Evolutionary conservation across 1,139 yeast species (phyloP).

Genomic region (Yamadazyma epiphylla): DNA sequence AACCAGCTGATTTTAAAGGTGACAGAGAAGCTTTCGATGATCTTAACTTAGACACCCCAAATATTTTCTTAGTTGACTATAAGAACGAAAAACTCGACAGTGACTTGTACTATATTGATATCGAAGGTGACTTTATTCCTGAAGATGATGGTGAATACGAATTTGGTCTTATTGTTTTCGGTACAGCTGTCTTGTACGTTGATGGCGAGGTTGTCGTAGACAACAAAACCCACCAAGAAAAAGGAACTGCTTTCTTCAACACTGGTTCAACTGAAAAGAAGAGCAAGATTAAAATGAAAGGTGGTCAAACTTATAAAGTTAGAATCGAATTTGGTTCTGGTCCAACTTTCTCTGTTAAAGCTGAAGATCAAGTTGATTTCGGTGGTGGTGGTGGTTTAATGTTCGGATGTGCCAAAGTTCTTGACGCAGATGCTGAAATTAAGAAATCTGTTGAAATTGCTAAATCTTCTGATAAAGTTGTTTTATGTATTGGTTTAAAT

Average conservation of each 20-base stretch:
- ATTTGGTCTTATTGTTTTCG: constrained; percentile 46
- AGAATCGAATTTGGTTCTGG: constrained; percentile 50
- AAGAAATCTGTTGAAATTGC: constrained; percentile 20
- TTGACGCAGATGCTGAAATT: constrained; percentile 18
- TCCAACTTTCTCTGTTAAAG: constrained; percentile 26
- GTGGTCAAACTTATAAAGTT: constrained; percentile 38
- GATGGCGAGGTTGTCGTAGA: constrained; percentile 51
- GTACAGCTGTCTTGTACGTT: constrained; percentile 48
- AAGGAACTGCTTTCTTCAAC: constrained; percentile 42
- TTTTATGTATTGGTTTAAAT: constrained; percentile 35
- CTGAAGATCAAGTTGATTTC: constrained; percentile 8
- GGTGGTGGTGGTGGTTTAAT: constrained; percentile 23
- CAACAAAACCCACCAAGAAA: constrained; percentile 46
- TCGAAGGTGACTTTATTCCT: constrained; percentile 40
- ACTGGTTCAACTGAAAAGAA: constrained; percentile 46
- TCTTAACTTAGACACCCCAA: constrained; percentile 23
- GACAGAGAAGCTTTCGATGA: constrained; percentile 27
- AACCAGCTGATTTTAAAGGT: constrained; percentile 8
- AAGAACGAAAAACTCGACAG: constrained; percentile 17
- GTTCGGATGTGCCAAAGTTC: constrained; percentile 19
- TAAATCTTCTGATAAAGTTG: constrained; percentile 29
- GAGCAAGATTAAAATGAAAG: constrained; percentile 29
- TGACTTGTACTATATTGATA: constrained; percentile 32
- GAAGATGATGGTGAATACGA: constrained; percentile 44
- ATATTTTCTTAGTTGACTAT: constrained; percentile 45